Conservation (phyloP, 75 land plant species). For the Pinus tabuliformis region DNA sequence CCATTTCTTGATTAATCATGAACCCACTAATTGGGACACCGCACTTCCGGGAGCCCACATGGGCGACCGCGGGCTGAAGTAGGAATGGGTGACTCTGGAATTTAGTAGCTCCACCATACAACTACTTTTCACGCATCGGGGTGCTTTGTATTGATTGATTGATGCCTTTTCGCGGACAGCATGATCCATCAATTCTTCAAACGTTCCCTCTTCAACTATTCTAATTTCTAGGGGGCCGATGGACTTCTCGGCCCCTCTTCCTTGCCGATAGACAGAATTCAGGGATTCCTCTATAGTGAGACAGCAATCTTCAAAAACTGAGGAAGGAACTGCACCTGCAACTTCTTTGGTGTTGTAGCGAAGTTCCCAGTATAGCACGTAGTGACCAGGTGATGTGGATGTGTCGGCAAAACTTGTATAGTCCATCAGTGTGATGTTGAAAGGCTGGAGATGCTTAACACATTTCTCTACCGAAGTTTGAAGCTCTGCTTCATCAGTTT, state of each 20-base stretch:
- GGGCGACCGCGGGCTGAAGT: too few relatives aligned
- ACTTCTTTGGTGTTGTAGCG: constrained; percentile 11
- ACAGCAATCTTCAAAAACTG: constrained; percentile 49
- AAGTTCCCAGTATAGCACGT: constrained; percentile 74
- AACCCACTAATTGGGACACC: too few relatives aligned
- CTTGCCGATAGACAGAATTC: constrained; percentile 73
- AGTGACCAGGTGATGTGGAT: constrained; percentile 71
- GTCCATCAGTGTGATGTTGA: constrained; percentile 46
- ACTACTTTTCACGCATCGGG: constrained; percentile 63
- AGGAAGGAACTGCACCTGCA: neutral
- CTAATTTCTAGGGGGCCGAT: constrained; percentile 75
- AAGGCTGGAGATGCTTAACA: constrained; percentile 24
- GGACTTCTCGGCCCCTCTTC: constrained; percentile 57
- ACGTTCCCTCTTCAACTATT: constrained; percentile 63
- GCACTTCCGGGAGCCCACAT: too few relatives aligned
- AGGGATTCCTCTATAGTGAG: constrained; percentile 57
- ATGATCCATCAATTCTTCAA: constrained; percentile 74
- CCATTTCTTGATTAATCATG: too few relatives aligned
- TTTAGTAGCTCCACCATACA: constrained; percentile 59
- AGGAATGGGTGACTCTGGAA: too few relatives aligned
- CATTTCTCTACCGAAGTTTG: constrained; percentile 56
- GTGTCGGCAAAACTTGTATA: constrained; percentile 80
- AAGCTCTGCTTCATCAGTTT: constrained; percentile 83
- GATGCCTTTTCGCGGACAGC: constrained; percentile 66
- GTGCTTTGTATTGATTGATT: constrained; percentile 87